Evolutionary conservation across 164 flowering plant species (phyloP).

Genomic region (Macadamia tetraphylla): DNA sequence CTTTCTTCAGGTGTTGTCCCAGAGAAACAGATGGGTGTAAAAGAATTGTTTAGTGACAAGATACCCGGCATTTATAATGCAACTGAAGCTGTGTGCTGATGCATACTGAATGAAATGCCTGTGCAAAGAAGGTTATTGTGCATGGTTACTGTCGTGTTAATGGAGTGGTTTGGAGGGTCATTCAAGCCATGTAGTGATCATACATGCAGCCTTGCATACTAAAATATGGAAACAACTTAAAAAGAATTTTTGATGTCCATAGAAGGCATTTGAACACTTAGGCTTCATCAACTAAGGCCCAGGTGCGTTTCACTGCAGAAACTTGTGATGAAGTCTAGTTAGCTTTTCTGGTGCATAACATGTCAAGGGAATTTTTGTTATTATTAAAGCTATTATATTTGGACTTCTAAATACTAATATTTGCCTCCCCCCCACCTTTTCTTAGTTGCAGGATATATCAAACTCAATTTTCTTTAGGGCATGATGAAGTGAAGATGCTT

Average conservation of each 20-base stretch:
- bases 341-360: background rate
- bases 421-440: background rate
- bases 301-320: conserved; percentile 1
- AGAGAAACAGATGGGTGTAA: conserved; percentile 3
- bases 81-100: conserved; percentile 26
- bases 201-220: background rate
- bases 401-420: background rate
- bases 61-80: conserved; percentile 9
- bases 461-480: background rate
- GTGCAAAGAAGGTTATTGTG: background rate
- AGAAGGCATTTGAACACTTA: background rate
- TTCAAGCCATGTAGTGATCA: background rate
- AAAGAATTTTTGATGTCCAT: background rate
- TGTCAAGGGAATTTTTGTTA: background rate
- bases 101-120: background rate
- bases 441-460: conserved; percentile 3
- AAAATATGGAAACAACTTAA: background rate
- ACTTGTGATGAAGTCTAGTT: background rate
- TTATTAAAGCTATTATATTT: conserved; percentile 5
- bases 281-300: background rate
- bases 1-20: conserved; percentile 12
- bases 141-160: background rate
- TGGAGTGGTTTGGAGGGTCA: conserved; percentile 1
- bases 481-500: background rate
- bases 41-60: conserved; percentile 1